A percentile compares a stretch with the other conserved stretches of the same genome.
These are phyloP conservation scores for Pichia sp. DNA, from an alignment of 1,139 yeast genomes.

Conservation along the genomic window DNA sequence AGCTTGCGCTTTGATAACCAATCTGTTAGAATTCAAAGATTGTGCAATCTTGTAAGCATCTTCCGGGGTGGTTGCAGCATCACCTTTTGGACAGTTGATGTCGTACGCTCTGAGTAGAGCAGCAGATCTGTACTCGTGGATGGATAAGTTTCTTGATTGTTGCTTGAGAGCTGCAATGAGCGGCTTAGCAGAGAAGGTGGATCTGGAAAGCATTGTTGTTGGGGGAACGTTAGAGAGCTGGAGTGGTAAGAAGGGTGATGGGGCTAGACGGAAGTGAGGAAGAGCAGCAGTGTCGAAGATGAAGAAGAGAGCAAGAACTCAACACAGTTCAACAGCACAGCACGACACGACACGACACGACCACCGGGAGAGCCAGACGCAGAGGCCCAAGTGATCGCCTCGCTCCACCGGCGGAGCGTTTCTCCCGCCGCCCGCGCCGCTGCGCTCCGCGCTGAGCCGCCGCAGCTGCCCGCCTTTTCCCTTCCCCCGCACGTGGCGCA, in stretches of 20 bases:
- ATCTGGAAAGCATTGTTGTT: neutral
- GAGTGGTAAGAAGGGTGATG: neutral
- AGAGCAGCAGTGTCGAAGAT: neutral
- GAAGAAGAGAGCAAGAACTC: neutral
- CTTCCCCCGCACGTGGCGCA: neutral
- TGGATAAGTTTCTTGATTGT: conserved; percentile 66
- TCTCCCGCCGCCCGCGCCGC: too few relatives aligned
- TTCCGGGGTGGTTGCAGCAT: conserved; percentile 82
- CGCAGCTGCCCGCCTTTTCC: neutral
- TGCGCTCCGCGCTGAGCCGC: too few relatives aligned
- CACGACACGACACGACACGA: too few relatives aligned
- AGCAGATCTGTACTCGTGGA: conserved; percentile 96
- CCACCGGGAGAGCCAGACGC: too few relatives aligned
- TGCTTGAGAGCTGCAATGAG: too few relatives aligned
- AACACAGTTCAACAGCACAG: neutral
- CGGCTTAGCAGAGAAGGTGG: neutral
- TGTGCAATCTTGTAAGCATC: conserved; percentile 81
- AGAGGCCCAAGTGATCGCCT: too few relatives aligned
- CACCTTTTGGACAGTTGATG: conserved; percentile 86
- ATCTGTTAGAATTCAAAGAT: conserved; percentile 59
- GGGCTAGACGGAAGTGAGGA: neutral
- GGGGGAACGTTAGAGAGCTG: neutral
- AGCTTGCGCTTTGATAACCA: conserved; percentile 97
- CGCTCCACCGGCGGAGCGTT: too few relatives aligned
- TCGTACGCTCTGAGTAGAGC: conserved; percentile 71